Conservation (phyloP, 345 rosid species). For the Carallia brachiata region DNA sequence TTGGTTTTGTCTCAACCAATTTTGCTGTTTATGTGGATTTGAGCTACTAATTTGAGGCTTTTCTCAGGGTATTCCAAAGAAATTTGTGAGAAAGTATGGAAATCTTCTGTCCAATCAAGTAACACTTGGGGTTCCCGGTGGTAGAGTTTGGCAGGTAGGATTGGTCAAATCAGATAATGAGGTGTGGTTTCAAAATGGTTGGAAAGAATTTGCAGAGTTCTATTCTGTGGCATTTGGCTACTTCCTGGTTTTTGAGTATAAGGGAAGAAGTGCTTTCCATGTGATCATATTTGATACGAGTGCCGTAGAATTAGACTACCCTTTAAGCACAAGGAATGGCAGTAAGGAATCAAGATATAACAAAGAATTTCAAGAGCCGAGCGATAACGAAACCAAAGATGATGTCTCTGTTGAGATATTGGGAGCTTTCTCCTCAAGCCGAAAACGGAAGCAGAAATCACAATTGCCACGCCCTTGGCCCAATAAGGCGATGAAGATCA, state of each 20-base stretch:
- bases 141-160: slow-evolving; percentile 22
- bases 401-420: neutral
- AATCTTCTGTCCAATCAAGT: slow-evolving; percentile 1
- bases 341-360: neutral
- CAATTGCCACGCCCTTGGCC: slow-evolving; percentile 4
- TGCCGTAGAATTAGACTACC: slow-evolving; percentile 28
- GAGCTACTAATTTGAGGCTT: neutral
- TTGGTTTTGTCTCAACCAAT: too few species aligned
- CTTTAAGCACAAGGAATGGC: neutral
- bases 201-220: slow-evolving; percentile 20
- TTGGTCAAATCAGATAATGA: slow-evolving; percentile 3
- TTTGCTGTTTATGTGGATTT: neutral
- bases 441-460: neutral
- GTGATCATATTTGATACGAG: slow-evolving; percentile 21
- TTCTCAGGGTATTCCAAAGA: slow-evolving; percentile 26
- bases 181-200: slow-evolving; percentile 21
- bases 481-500: neutral
- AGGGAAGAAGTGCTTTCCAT: slow-evolving; percentile 18
- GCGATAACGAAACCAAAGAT: neutral
- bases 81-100: slow-evolving; percentile 22
- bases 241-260: slow-evolving; percentile 23
- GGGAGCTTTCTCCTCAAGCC: neutral
- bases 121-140: slow-evolving; percentile 11
- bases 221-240: slow-evolving; percentile 13
- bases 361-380: neutral